These are phyloP conservation scores for Logfia minima DNA, from an alignment of 129 eudicot genomes.

Conservation along the genomic window DNA sequence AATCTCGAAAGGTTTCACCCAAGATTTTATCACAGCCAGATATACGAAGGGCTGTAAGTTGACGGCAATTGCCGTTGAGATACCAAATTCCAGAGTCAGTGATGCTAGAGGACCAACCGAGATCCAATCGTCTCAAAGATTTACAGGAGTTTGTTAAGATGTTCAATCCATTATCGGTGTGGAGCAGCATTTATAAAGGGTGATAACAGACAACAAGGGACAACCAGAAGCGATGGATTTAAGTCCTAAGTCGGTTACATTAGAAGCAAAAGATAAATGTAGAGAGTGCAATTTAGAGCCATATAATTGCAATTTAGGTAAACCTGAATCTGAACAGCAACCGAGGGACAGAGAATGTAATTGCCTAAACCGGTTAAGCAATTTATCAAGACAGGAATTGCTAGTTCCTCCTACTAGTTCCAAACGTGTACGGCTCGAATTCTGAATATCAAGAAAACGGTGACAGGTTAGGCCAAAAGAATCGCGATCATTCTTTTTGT, in stretches of 20 bases:
- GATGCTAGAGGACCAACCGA: conserved; percentile 43
- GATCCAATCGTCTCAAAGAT: conserved; percentile 47
- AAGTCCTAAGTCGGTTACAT: conserved; percentile 43
- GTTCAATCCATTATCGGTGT: conserved; percentile 44
- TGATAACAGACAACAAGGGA: conserved; percentile 39
- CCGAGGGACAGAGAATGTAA: conserved; percentile 27
- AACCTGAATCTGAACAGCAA: too few species aligned
- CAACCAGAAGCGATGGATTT: conserved; percentile 48
- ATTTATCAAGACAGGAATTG: conserved; percentile 34
- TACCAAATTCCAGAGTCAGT: conserved; percentile 52
- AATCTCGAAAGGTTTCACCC: conserved; percentile 58
- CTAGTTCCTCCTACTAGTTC: conserved; percentile 25
- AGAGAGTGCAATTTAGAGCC: too few species aligned
- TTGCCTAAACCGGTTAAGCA: conserved; percentile 49
- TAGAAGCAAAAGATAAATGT: too few species aligned
- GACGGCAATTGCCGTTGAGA: conserved; percentile 41
- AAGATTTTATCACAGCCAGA: conserved; percentile 37
- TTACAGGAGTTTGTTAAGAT: conserved; percentile 51
- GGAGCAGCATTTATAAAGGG: conserved; percentile 48
- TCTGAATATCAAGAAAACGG: conserved; percentile 62
- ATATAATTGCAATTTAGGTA: too few species aligned
- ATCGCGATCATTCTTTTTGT: conserved; percentile 41
- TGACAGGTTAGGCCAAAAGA: conserved; percentile 79
- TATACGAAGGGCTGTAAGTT: conserved; percentile 44
- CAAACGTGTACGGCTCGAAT: conserved; percentile 43